Evolutionary conservation across 495 filamentous ascomycete genomes (phyloP), one percentile per base, ranked within the genome.

Genomic region (Daldinia grandis): DNA sequence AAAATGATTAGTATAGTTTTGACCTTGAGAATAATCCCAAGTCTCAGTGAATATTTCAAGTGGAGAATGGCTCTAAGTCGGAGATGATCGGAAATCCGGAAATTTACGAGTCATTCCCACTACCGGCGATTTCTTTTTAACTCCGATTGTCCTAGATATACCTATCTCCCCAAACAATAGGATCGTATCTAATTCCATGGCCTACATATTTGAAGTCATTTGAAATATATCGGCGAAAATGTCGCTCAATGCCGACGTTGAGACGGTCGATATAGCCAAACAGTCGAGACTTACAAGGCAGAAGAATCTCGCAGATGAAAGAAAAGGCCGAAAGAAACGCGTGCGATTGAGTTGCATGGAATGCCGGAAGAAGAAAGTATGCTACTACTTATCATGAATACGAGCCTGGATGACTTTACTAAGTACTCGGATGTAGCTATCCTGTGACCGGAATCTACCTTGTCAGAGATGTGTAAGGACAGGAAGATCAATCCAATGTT

Each of bases 331-430:
- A 17, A 74, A 66, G 59, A 74, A 42, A 40, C 74, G 72, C 12
- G 30, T 69, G 14, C 62, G 58, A 28, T 42, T 76, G 12, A 76
- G 69, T 35, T 76, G 74, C 47, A 51, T 54, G 3, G 74, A 74
- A 62, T 76, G 74, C 30, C 68, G 72, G 24, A 68, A 57, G 40
- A 76, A 74, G 58, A 76, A 76, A 69, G 74, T 74, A 65, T 17
- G 54, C 15, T 12, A 19, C 28, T 15, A 10, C 28, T 51, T 1
- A 59, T 59, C 19, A 27, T 53, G 3, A 27, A 12, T 0, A 15
- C 27, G 4, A 7, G 5, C 1, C 19, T 33, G 1, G 5, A 9
- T 0, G 6, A 14, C 10, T 30, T 58, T 51, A 54, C 53, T 56
- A 25, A 58, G 24, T 24, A 4, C 5, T 44, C 21, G n/a, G n/a